Base-by-base conservation (phyloP, 306 rosid genomes). In the Casuarina equisetifolia region DNA sequence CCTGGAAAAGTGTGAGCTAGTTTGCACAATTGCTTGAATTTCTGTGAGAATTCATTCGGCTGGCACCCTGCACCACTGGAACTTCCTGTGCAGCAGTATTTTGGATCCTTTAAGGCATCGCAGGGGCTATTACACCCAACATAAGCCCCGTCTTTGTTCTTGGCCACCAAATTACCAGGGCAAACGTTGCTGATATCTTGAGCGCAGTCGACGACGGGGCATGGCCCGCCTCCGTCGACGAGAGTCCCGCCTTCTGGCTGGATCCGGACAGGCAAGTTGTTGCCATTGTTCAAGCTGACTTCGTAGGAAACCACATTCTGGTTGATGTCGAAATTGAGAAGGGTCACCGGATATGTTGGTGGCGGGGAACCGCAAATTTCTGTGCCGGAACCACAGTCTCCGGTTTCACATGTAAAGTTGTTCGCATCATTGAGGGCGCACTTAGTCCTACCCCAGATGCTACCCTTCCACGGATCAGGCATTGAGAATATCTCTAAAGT, bases 81-180 rank as follows among this genome's bases (percentile, higher is more conserved):
- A 11, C 8, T 11, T 2, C 55, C 70, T 15, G 53, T 3, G 40
- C 91, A 87, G 39, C 91, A 87, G 70, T 78, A 79, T 3, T 80
- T 66, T 2, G 84, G 74, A 3, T 70, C 82, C 71, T 70, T 80
- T 5, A 78, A 70, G 16, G 0, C 80, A 74, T 85, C 87, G 49
- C 88, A 87, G 3, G 87, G 63, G 35, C 80, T 85, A 2, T 85
- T 44, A 20, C 85, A 82, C 0, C 89, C 85, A n/a, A 82, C 84
- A 43, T 69, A 85, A 0, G 0, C 1, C 0, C 84, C 78, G 16
- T 13, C 20, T 1, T 19, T 43, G 58, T 82, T 75, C 2, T 0
- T 1, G 1, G 80, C 71, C 20, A 80, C 44, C 43, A 85, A 76
- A 7, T 1, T 0, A 0, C 62, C 2, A 2, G 84, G 89, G 38